phyloP scores from a whole-genome alignment of 345 rosid species.

The Ceriops zippeliana region DNA sequence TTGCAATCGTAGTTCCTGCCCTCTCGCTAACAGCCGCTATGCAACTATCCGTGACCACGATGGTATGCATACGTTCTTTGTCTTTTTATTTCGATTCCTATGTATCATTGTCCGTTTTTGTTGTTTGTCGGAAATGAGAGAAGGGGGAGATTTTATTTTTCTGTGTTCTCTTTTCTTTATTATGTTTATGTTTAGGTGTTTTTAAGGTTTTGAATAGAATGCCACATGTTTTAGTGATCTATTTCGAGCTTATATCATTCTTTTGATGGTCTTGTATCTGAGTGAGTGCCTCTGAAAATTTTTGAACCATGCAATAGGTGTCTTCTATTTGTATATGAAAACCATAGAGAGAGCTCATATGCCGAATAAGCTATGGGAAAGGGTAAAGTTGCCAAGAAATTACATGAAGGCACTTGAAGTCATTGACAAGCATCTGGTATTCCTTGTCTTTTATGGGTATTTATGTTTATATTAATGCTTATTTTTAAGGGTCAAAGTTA shows the following conservation, averaged over 20 bases:
- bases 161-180: too few species aligned
- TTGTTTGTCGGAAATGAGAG: not conserved
- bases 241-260: not conserved
- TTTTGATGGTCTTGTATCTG: not conserved
- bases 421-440: constrained; percentile 88
- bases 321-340: constrained; percentile 89
- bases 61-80: constrained; percentile 32
- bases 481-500: not conserved
- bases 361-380: constrained; percentile 89
- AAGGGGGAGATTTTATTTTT: too few species aligned
- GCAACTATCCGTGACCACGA: constrained; percentile 92
- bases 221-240: not conserved
- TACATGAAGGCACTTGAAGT: constrained; percentile 90
- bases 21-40: constrained; percentile 93
- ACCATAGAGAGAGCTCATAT: constrained; percentile 95
- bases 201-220: too few species aligned
- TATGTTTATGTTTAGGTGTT: too few species aligned
- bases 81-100: not conserved
- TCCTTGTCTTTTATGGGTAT: not conserved
- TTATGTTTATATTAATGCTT: not conserved
- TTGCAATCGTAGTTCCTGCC: constrained; percentile 95
- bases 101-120: not conserved
- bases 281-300: not conserved
- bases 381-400: constrained; percentile 74
- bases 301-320: constrained; percentile 38